Evolutionary conservation across 805 yeast species (phyloP), one percentile per base, ranked within the genome.

Genomic region (Yueomyces sp.): DNA sequence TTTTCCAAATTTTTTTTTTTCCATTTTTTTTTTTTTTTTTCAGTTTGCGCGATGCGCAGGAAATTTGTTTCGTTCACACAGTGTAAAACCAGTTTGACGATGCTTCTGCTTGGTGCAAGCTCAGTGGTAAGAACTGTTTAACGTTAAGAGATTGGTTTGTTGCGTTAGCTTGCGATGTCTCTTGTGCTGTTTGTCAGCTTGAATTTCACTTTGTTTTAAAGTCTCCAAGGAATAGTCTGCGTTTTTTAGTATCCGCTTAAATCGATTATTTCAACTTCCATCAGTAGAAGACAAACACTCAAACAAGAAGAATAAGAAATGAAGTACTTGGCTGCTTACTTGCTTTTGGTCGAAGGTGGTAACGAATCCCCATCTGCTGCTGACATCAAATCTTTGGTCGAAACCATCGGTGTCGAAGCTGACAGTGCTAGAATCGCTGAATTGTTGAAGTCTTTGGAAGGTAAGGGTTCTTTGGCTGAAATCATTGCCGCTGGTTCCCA

Each of bases 291-390:
- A 30, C 33, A 30, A 30, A 29, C 29, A 29, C 40, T 38, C 19
- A 19, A 19, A 41, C 29, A 41, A 34, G 26, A 34, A 26, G 29
- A 30, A 30, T 6, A 30, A 29, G 47, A 59, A 72, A 77, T 84
- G 92, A 84, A 82, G 74, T 84, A 84, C 81, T 76, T 84, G 74
- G 94, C 94, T 73, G 90, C 94, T 73, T 84, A 84, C 77, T 81
- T 84, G 72, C 79, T 84, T 73, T 81, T 84, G 69, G 81, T 72
- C 64, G 84, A 83, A 72, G 86, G 88, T 71, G 92, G 90, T 72
- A 81, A 79, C 74, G 68, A 83, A 63, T 53, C 84, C 60, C 92
- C 94, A 70, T 69, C 88, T 53, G 84, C 83, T 58, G 72, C 80
- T 55, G 86, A 81, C 70, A 74, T 83, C 71, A 69, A 81, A 67